phyloP scores from a whole-genome alignment of 306 rosid genomes.

The Potentilla sterilis region DNA sequence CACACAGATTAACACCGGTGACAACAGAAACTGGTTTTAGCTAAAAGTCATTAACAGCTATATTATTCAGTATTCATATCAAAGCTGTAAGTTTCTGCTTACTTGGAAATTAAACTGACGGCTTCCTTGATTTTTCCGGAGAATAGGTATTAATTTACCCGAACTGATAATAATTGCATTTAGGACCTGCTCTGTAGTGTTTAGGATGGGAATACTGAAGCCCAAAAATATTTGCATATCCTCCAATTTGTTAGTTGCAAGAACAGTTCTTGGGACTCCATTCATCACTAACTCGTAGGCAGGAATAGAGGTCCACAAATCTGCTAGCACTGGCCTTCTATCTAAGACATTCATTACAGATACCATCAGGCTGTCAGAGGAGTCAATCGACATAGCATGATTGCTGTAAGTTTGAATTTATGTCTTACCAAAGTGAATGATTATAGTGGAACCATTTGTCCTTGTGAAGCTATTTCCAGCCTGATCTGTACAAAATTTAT shows the following conservation, averaged over 20 bases:
- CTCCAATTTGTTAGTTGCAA: constrained; percentile 55
- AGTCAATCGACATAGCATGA: neutral
- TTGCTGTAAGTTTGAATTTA: neutral
- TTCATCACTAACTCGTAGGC: constrained; percentile 52
- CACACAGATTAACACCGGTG: neutral
- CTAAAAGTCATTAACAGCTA: neutral
- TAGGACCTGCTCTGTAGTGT: constrained; percentile 52
- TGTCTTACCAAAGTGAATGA: constrained; percentile 54
- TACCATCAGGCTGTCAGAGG: neutral
- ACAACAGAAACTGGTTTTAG: neutral
- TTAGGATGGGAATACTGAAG: constrained; percentile 51
- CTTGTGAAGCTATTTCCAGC: constrained; percentile 56
- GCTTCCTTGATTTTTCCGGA: constrained; percentile 33
- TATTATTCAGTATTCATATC: neutral
- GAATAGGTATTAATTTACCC: constrained; percentile 37
- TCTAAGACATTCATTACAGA: constrained; percentile 38
- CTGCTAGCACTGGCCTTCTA: constrained; percentile 59
- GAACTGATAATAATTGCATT: constrained; percentile 45
- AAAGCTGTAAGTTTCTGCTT: constrained; percentile 22
- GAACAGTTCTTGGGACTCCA: constrained; percentile 58
- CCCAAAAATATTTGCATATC: constrained; percentile 54
- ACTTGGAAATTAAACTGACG: constrained; percentile 52
- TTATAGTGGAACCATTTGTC: constrained; percentile 47
- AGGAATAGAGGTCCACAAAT: constrained; percentile 71
- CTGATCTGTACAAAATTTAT: constrained; percentile 46